Evolutionary conservation across 805 yeast species (phyloP), one percentile per base, ranked within the genome.

Genomic region (Candida dajiaensis): DNA sequence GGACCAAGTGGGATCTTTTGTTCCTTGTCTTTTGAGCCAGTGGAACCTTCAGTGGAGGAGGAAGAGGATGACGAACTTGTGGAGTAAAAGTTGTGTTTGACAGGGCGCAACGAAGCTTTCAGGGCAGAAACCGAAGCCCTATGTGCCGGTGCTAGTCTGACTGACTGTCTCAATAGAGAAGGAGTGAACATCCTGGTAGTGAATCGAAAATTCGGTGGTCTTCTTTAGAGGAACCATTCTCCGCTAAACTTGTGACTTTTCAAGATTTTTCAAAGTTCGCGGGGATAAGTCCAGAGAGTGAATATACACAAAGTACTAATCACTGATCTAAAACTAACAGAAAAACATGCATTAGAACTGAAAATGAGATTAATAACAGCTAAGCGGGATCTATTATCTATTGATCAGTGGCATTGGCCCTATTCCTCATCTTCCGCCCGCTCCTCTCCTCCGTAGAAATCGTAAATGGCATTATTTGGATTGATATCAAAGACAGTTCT

Each of bases 401-500:
- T n/a, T n/a, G n/a, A 6, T 28, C 10, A 15, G 33, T 15, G n/a
- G 10, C 6, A 31, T 28, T 16, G 38, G 10, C 16, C 11, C 25
- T 38, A 42, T 19, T 40, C 37, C 1, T 52, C 43, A 9, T 43
- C 50, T 4, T 41, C 49, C 3, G 19, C 25, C 7, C n/a, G 22
- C 4, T 48, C 46, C n/a, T 50, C 59, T 9, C 57, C 62, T 5
- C 49, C 53, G 43, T 54, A 59, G 50, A 57, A 62, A 55, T 86
- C 95, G 53, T 83, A 73, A 48, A 85, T 78, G 16, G 89, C 85
- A 68, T 90, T 85, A 64, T 88, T 88, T 46, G 96, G 96, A 69
- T 88, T 95, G 46, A 71, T 57, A 39, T 58, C 58, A 40, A 48
- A 59, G 53, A 45, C 67, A 54, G 50, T 63, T 63, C 47, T 56